Conservation (phyloP, 1,139 yeast species). For the Arxiozyma slooffiae region DNA sequence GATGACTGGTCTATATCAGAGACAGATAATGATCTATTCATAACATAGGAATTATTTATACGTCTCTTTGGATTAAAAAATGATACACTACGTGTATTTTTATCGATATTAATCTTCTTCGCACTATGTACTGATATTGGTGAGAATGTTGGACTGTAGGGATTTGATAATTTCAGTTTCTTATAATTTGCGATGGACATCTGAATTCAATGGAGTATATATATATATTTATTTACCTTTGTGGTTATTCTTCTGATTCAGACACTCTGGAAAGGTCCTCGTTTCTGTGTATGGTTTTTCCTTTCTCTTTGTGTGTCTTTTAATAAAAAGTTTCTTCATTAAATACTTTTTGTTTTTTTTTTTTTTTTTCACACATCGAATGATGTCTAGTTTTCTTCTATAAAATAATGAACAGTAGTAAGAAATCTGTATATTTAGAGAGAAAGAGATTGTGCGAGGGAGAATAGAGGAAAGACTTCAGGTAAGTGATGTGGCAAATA, state of each 20-base stretch:
- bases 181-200: constrained; percentile 14
- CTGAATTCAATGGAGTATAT: neutral
- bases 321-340: neutral
- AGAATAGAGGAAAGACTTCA: no score
- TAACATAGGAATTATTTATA: constrained; percentile 6
- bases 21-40: constrained; percentile 1
- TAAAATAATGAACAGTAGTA: neutral
- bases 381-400: neutral
- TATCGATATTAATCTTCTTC: constrained; percentile 4
- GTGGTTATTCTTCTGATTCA: neutral
- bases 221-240: neutral
- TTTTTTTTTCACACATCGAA: constrained; percentile 1
- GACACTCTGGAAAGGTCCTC: neutral
- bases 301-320: neutral
- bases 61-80: constrained; percentile 15
- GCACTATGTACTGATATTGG: constrained; percentile 14
- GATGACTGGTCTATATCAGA: neutral
- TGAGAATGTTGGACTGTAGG: constrained; percentile 13
- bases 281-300: neutral
- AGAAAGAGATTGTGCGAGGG: neutral
- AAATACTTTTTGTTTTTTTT: neutral
- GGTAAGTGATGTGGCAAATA: no score
- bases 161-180: constrained; percentile 11
- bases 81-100: constrained; percentile 5
- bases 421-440: neutral